phyloP scores from a whole-genome alignment of 441 rosid species.

The Erodium texanum region DNA sequence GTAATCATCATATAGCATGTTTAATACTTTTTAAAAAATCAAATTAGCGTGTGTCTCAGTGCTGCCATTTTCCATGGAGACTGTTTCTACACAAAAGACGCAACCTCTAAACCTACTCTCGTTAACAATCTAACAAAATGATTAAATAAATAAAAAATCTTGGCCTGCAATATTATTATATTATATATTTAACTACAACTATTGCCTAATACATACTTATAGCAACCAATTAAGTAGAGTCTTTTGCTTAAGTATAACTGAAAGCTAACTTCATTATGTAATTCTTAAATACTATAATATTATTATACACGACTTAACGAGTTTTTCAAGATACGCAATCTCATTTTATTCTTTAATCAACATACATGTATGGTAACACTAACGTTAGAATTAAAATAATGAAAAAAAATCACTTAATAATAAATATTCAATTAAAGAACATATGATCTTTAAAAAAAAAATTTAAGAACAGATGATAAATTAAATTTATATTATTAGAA shows the following conservation, averaged over 20 bases:
- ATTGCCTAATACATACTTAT: not conserved
- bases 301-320: not conserved
- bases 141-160: not conserved
- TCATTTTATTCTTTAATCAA: not conserved
- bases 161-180: constrained; percentile 23
- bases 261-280: not conserved
- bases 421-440: too few relatives aligned
- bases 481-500: too few relatives aligned
- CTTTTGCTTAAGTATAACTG: not conserved
- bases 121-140: not conserved
- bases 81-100: not conserved
- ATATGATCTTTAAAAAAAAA: too few relatives aligned
- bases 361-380: not conserved
- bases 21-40: too few relatives aligned
- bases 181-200: not conserved
- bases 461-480: too few relatives aligned
- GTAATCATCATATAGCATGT: too few relatives aligned
- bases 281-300: not conserved
- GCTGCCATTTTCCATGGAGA: constrained; percentile 25
- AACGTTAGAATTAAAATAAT: too few relatives aligned
- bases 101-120: constrained; percentile 10
- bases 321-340: not conserved
- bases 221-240: not conserved
- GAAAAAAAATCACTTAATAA: too few relatives aligned
- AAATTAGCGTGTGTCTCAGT: constrained; percentile 10